Evolutionary conservation across 208 protist genomes (phyloP), one percentile per base, ranked within the genome.

Genomic region (Leptomonas seymouri): DNA sequence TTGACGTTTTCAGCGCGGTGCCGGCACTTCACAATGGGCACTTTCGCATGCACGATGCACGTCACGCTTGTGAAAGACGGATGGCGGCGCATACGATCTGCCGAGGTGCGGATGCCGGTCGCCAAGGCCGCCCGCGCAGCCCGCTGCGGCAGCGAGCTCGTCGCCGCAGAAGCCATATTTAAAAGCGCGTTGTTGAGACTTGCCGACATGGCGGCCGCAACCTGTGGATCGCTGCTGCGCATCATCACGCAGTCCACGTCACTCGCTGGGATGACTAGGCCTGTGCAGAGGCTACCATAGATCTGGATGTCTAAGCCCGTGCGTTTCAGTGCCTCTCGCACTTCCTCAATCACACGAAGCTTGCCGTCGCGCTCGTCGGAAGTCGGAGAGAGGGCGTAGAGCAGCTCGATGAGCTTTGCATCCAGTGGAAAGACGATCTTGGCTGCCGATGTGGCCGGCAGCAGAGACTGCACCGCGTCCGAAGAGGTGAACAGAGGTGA

Each of bases 11-110:
- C 53, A 27, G 53, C 12, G 36, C 74, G 71, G 68, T 93, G 88
- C 0, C 69, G 30, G 55, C 85, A 89, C 81, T 96, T 96, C 23
- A 96, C 82, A 55, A 96, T 93, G 12, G 91, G 91, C 30, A 96
- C 89, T 54, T 80, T 81, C 15, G 91, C 89, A 31, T 90, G 76
- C 2, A 74, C 66, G 55, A 96, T 93, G 16, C 34, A 64, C 15
- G 60, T 30, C 39, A 94, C 62, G 49, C 56, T 48, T 5, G 30
- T 57, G 67, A 96, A 94, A 0, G 20, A 0, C 0, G 55, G 55
- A 18, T 74, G 67, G 3, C 45, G 54, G 16, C 87, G 87, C 57
- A 96, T 71, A 9, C 75, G 79, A 14, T 80, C 74, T 3, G 69
- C 83, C 8, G 91, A 83, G 15, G 39, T 44, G 15, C 84, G 82